Evolutionary conservation across 2,329 filamentous ascomycete genomes (phyloP).

Genomic region (Neurospora sp.): DNA sequence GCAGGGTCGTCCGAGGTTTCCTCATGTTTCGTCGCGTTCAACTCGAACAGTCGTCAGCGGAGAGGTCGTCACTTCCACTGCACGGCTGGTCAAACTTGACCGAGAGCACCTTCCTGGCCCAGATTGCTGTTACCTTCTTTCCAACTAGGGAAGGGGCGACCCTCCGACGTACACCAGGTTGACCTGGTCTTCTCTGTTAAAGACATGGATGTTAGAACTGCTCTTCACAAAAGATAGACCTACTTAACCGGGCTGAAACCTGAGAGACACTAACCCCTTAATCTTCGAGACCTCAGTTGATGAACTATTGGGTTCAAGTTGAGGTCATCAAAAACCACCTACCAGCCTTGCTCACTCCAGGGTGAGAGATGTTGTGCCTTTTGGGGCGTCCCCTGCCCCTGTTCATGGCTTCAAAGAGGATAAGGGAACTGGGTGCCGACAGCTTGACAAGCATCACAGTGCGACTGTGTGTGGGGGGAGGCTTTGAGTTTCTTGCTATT

Average conservation of each 20-base stretch:
- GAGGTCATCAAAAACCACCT: neutral
- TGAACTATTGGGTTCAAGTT: neutral
- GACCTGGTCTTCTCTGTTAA: neutral
- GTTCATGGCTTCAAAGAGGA: neutral
- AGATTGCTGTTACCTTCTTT: neutral
- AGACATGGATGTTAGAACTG: neutral
- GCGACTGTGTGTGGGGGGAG: neutral
- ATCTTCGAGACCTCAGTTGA: neutral
- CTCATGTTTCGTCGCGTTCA: slow-evolving; percentile 3
- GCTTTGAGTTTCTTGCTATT: neutral
- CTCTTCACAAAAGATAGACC: neutral
- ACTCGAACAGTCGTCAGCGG: slow-evolving; percentile 1
- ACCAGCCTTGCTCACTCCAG: neutral
- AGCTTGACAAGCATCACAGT: neutral
- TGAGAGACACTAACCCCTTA: neutral
- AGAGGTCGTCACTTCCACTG: neutral
- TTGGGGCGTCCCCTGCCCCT: neutral
- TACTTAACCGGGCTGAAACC: neutral
- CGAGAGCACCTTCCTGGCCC: neutral
- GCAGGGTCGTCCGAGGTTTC: neutral
- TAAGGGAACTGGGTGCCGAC: neutral
- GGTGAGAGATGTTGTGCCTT: neutral
- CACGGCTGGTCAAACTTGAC: neutral
- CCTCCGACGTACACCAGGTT: neutral
- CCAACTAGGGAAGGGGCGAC: neutral